These are phyloP conservation scores for Cicer chorassanicum DNA, from an alignment of 306 rosid genomes.

Conservation along the genomic window DNA sequence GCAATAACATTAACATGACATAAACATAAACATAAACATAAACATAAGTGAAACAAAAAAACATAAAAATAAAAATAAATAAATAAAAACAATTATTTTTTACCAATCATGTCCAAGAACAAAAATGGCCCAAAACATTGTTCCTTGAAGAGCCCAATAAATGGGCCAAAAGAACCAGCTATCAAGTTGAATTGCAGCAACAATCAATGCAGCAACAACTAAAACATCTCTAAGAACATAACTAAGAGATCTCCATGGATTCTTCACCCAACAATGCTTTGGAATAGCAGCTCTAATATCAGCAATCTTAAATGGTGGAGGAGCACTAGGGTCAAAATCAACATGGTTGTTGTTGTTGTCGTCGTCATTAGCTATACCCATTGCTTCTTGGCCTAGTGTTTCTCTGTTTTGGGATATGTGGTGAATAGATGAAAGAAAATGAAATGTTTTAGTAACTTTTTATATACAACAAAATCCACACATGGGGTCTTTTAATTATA, in stretches of 20 bases:
- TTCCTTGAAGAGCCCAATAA: conserved; percentile 87
- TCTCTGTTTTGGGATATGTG: conserved; percentile 24
- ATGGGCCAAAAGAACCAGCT: conserved; percentile 69
- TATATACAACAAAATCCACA: background rate
- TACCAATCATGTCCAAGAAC: conserved; percentile 98
- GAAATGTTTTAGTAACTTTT: background rate
- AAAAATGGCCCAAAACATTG: conserved; percentile 97
- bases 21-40: background rate
- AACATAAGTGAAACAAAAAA: background rate
- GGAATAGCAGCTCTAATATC: conserved; percentile 94
- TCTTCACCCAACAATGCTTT: conserved; percentile 84
- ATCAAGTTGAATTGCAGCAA: conserved; percentile 53
- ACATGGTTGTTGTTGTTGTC: background rate
- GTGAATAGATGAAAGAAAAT: background rate
- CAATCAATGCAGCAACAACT: conserved; percentile 50
- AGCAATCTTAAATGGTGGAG: conserved; percentile 81
- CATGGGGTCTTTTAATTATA: conserved; percentile 18
- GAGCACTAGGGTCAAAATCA: conserved; percentile 81
- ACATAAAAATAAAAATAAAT: background rate
- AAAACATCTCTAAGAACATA: conserved; percentile 74
- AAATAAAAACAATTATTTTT: background rate
- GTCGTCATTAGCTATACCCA: conserved; percentile 32
- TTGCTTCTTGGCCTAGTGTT: conserved; percentile 21
- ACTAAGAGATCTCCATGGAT: conserved; percentile 72
- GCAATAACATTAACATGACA: background rate